Base-by-base conservation (phyloP, 257 asterid species). In the Capsicum chinense region DNA sequence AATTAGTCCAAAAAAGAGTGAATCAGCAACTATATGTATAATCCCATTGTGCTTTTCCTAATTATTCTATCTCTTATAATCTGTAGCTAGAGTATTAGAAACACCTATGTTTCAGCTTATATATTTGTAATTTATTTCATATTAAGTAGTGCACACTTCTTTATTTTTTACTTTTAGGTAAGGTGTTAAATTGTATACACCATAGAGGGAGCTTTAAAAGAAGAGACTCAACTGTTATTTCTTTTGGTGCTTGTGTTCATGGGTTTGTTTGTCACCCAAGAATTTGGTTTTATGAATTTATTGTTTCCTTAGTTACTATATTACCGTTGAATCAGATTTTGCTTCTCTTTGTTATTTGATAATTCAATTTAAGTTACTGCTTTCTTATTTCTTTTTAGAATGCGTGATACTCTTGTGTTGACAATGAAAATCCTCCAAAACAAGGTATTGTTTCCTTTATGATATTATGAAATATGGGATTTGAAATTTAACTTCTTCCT, bases 371-470 rank as follows among this genome's bases (percentile, higher is more conserved):
- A 42, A 80, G 66, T 56, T 50, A 68, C 59, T 86, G 74, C 84
- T 85, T 26, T 80, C 57, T 85, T 60, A 59, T 74, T 84, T 47
- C 39, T 81, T 17, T 88, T 88, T 86, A 95, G 99, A 88, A 87
- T 89, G 92, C 94, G 99, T 79, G 99, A 95, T 85, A 85, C 91
- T 26, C 89, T 95, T 79, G 98, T 94, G 84, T 89, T 95, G 90
- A 94, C 97, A n/a, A 92, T 93, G 91, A 92, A 98, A 89, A 89
- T 91, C 88, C 93, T 95, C 89, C 98, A 94, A 86, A 89, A 84
- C 94, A 95, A 94, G 99, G 99, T 95, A 91, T 66, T 57, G 68
- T 26, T 26, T 26, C 33, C 33, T 26, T 26, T 1, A 26, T 26
- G 33, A 26, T 26, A 26, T 26, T 26, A 26, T 26, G 2, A 26